These are phyloP conservation scores for Globisporangium splendens DNA, from an alignment of 352 stramenopile genomes.

Conservation along the genomic window DNA sequence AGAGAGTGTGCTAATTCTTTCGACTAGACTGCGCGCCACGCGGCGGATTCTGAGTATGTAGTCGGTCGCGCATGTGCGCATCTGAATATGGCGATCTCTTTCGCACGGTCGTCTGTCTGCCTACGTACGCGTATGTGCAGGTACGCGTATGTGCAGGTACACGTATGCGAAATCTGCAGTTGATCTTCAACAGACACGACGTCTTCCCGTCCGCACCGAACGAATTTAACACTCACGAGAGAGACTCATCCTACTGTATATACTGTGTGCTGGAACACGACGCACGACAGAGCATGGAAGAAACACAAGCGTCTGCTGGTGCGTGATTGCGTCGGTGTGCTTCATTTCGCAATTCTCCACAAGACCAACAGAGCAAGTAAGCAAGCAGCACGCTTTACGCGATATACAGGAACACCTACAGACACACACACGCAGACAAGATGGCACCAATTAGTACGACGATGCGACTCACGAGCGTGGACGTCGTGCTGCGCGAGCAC, in stretches of 20 bases:
- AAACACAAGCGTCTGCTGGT: background rate
- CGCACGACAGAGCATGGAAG: background rate
- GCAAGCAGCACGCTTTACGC: no score
- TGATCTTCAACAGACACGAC: background rate
- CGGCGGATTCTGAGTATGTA: no score
- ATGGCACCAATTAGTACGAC: background rate
- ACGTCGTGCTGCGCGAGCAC: constrained; percentile 37
- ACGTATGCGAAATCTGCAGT: no score
- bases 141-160: no score
- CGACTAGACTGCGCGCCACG: no score
- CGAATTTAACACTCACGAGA: background rate
- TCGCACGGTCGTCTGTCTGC: no score
- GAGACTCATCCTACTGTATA: background rate
- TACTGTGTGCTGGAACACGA: background rate
- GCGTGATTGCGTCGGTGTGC: no score
- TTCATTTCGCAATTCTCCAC: constrained; percentile 1
- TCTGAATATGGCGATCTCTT: no score
- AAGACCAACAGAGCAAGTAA: no score
- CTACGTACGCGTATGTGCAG: no score
- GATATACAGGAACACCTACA: background rate
- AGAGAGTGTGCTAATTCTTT: no score
- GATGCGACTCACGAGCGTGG: constrained; percentile 27
- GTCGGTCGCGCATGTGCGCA: no score
- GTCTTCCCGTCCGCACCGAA: constrained; percentile 2
- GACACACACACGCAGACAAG: background rate